Evolutionary conservation across 805 yeast species (phyloP).

Genomic region (Maudiozyma bulderi): DNA sequence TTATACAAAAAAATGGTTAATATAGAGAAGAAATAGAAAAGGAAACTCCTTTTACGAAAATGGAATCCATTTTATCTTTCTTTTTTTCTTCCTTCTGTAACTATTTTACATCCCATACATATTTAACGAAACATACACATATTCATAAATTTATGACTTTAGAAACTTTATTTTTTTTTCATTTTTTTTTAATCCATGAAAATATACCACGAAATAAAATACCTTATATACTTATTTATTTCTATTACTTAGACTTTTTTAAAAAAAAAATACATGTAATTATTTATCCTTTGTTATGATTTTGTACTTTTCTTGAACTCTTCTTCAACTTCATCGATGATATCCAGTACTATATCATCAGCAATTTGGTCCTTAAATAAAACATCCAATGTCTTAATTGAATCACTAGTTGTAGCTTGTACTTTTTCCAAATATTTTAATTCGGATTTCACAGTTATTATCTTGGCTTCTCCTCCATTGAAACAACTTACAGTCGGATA

Average conservation of each 20-base stretch:
- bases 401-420: slow-evolving; percentile 7
- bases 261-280: background rate
- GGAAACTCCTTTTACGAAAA: too few relatives aligned
- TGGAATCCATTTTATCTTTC: too few relatives aligned
- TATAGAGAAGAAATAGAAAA: background rate
- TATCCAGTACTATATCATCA: slow-evolving; percentile 76
- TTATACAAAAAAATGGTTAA: slow-evolving; percentile 38
- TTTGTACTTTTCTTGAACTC: slow-evolving; percentile 10
- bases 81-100: background rate
- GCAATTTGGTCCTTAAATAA: slow-evolving; percentile 62
- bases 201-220: too few relatives aligned
- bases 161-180: too few relatives aligned
- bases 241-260: too few relatives aligned
- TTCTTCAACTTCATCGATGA: slow-evolving; percentile 74
- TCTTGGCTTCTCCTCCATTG: slow-evolving; percentile 62
- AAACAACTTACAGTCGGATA: slow-evolving; percentile 84
- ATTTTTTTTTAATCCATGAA: too few relatives aligned
- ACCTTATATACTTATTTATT: too few relatives aligned
- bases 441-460: slow-evolving; percentile 56
- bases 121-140: too few relatives aligned
- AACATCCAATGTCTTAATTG: slow-evolving; percentile 44
- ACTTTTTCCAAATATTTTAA: slow-evolving; percentile 32
- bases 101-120: background rate
- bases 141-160: too few relatives aligned
- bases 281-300: too few relatives aligned